Percentiles rank a stretch among this genome's conserved stretches.
Conservation (phyloP, 164 flowering plant genomes). For the Pachysandra terminalis region DNA sequence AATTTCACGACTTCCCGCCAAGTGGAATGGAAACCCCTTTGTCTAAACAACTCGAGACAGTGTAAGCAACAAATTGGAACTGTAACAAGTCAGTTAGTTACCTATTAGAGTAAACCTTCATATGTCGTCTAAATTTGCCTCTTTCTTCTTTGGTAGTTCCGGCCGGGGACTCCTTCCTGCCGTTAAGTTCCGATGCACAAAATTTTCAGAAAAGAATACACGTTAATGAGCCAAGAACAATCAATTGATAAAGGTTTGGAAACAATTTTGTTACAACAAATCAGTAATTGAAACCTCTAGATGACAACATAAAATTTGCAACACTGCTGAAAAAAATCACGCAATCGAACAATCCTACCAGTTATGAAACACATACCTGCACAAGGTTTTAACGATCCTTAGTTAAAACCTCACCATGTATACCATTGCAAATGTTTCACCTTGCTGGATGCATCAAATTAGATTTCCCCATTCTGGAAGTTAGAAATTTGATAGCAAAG, state of each 20-base stretch:
- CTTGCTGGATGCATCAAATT: neutral
- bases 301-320: neutral
- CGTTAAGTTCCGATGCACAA: too few relatives aligned
- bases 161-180: too few relatives aligned
- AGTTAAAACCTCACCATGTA: neutral
- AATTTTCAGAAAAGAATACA: too few relatives aligned
- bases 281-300: neutral
- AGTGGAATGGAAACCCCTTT: too few relatives aligned
- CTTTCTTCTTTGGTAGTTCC: too few relatives aligned
- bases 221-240: too few relatives aligned
- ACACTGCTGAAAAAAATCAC: neutral
- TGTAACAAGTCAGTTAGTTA: too few relatives aligned
- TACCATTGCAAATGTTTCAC: neutral
- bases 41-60: too few relatives aligned
- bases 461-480: neutral
- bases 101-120: too few relatives aligned
- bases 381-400: neutral
- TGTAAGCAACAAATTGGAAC: too few relatives aligned
- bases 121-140: too few relatives aligned
- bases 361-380: neutral
- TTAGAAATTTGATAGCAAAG: neutral
- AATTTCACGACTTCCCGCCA: too few relatives aligned
- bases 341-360: neutral
- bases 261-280: slow-evolving; percentile 4
- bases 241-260: neutral